Base-by-base conservation (phyloP, 805 yeast genomes). In the Brettanomyces bruxellensis region DNA sequence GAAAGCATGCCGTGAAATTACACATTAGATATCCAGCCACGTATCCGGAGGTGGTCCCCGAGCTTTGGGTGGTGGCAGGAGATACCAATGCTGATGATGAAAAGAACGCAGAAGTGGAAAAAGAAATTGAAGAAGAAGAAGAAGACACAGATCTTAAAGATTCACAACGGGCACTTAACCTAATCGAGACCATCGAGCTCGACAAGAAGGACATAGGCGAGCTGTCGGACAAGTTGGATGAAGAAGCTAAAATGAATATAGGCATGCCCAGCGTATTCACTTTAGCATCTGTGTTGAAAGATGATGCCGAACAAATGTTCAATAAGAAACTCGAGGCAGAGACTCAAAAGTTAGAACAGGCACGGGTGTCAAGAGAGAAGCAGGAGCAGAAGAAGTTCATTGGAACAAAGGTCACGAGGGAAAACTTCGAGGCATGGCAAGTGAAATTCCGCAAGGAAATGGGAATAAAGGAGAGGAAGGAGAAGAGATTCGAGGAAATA, bases 251-350 rank as follows among this genome's bases (percentile, higher is more conserved):
- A 49, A 79, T 84, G 58, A 83, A 86, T 57, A 49, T 90, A 1
- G 99, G 99, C 1, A 83, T 91, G 75, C 95, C 96, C n/a, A 81
- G 89, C 53, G 75, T 91, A 5, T 93, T 90, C 65, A 78, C 96
- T 1, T 62, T 91, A 40, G 76, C 86, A 0, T 79, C 95, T 1
- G 70, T 79, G 7, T 71, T 89, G 45, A 91, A 91, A 57, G 98
- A 91, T 43, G 75, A 75, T 48, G 91, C 87, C 12, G 99, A 93
- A 56, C 65, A 64, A 24, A 57, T 78, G 51, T 86, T 87, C 57
- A 76, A 72, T 28, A 65, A 70, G n/a, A 81, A 82, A 52, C 69
- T 85, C 41, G 67, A 70, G 13, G 56, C 52, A 5, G 71, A 68
- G 35, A 90, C 86, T 56, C 71, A 72, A 46, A 64, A 66, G 51